phyloP scores from a whole-genome alignment of 2,329 filamentous ascomycete species.

The Intubia oerlemansii region DNA sequence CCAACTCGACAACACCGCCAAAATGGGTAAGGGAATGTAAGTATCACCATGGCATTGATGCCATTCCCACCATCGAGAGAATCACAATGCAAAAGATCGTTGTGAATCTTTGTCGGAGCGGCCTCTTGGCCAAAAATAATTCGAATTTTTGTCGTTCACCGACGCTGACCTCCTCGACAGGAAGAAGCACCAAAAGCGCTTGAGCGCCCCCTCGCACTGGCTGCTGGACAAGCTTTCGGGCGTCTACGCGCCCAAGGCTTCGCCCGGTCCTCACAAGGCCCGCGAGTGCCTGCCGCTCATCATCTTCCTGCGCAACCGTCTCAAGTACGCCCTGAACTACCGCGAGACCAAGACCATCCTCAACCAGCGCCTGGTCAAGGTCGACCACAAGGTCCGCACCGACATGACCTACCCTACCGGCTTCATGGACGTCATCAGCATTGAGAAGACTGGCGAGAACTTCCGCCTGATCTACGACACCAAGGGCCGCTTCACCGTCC shows the following conservation, averaged over 20 bases:
- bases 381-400: constrained; percentile 98
- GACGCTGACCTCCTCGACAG: constrained; percentile 19
- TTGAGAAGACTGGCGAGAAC: constrained; percentile 99
- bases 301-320: constrained; percentile 89
- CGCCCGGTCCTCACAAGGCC: constrained; percentile 92
- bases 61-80: neutral
- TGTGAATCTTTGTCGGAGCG: too few species aligned
- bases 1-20: constrained; percentile 17
- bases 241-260: constrained; percentile 52
- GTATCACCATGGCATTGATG: constrained; percentile 13
- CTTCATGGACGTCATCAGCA: constrained; percentile 98
- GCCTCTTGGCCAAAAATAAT: too few species aligned
- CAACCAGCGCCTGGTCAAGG: constrained; percentile 99
- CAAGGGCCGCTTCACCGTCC: constrained; percentile 99
- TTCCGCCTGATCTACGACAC: constrained; percentile 99
- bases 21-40: constrained; percentile 32
- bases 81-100: neutral
- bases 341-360: constrained; percentile 95
- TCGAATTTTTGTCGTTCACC: constrained; percentile 5
- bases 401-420: constrained; percentile 93
- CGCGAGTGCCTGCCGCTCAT: constrained; percentile 97
- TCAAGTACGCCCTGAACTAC: constrained; percentile 99
- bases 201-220: constrained; percentile 98
- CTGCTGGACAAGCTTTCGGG: constrained; percentile 99
- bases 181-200: constrained; percentile 99